Evolutionary conservation across 1,139 yeast species (phyloP).

Genomic region (Debaryomyces coudertii): DNA sequence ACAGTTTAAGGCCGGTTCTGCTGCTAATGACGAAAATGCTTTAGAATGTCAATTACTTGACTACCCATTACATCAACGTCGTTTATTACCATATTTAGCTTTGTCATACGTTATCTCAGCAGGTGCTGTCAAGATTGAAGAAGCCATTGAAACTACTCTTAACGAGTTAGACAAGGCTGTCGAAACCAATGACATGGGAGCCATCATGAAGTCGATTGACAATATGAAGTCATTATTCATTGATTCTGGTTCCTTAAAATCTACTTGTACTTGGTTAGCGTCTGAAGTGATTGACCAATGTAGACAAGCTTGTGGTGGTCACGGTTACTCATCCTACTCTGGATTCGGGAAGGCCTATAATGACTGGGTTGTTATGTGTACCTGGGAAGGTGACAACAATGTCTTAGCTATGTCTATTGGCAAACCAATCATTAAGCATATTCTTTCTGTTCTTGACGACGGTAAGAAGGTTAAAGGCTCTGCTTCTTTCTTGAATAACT

Average conservation of each 20-base stretch:
- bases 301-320: constrained; percentile 58
- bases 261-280: constrained; percentile 53
- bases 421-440: constrained; percentile 47
- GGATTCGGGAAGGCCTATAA: constrained; percentile 53
- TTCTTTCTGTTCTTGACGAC: constrained; percentile 32
- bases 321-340: constrained; percentile 51
- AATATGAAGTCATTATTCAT: constrained; percentile 48
- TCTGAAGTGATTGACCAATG: constrained; percentile 50
- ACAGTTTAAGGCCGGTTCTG: constrained; percentile 39
- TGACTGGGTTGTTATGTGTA: constrained; percentile 56
- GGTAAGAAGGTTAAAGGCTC: constrained; percentile 42
- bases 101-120: constrained; percentile 44
- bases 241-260: constrained; percentile 52
- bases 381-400: constrained; percentile 59
- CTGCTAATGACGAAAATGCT: constrained; percentile 24
- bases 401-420: constrained; percentile 51
- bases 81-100: constrained; percentile 50
- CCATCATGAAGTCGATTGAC: constrained; percentile 42
- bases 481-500: constrained; percentile 40
- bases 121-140: constrained; percentile 44
- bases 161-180: constrained; percentile 41
- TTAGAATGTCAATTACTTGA: constrained; percentile 45
- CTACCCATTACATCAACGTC: constrained; percentile 52
- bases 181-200: constrained; percentile 35
- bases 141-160: constrained; percentile 34